Conservation (phyloP, 2,329 filamentous ascomycete genomes). For the Ophiosphaerella herpotricha region DNA sequence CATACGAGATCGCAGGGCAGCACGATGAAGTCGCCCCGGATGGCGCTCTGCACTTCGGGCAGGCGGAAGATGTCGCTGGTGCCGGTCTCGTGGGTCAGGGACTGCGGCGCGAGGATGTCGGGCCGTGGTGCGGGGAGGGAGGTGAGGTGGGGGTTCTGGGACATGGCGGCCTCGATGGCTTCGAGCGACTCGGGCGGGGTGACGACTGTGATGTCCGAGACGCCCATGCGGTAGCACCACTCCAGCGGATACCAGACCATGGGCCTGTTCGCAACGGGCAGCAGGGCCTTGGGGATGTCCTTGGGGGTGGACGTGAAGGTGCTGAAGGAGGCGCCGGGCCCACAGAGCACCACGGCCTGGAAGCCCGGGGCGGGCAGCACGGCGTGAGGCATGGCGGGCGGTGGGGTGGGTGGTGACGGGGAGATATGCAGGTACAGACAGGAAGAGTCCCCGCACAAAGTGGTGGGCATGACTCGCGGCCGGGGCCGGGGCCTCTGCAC, state of each 20-base stretch:
- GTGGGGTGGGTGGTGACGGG: background rate
- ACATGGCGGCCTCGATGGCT: constrained; percentile 71
- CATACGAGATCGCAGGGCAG: constrained; percentile 93
- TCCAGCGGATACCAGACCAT: constrained; percentile 92
- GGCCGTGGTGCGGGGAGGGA: constrained; percentile 73
- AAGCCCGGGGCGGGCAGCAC: constrained; percentile 76
- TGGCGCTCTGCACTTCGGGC: constrained; percentile 75
- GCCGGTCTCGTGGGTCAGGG: constrained; percentile 80
- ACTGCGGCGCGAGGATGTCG: constrained; percentile 74
- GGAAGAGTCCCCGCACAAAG: constrained; percentile 24
- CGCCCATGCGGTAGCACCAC: constrained; percentile 80
- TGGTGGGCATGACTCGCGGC: constrained; percentile 17
- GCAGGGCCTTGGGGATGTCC: constrained; percentile 79
- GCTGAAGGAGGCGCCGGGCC: constrained; percentile 78
- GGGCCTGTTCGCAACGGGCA: constrained; percentile 81
- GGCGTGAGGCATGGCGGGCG: constrained; percentile 71
- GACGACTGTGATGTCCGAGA: constrained; percentile 68
- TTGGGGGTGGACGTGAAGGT: constrained; percentile 82
- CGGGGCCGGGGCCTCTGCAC: constrained; percentile 5
- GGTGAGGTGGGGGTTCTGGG: constrained; percentile 78
- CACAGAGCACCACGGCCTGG: constrained; percentile 82
- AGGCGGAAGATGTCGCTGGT: constrained; percentile 87
- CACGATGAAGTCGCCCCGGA: constrained; percentile 86
- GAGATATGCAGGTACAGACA: constrained; percentile 10
- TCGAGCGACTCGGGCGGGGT: constrained; percentile 60